These are phyloP conservation scores for Eucalyptus curtisii DNA, from an alignment of 345 rosid species.

Conservation along the genomic window DNA sequence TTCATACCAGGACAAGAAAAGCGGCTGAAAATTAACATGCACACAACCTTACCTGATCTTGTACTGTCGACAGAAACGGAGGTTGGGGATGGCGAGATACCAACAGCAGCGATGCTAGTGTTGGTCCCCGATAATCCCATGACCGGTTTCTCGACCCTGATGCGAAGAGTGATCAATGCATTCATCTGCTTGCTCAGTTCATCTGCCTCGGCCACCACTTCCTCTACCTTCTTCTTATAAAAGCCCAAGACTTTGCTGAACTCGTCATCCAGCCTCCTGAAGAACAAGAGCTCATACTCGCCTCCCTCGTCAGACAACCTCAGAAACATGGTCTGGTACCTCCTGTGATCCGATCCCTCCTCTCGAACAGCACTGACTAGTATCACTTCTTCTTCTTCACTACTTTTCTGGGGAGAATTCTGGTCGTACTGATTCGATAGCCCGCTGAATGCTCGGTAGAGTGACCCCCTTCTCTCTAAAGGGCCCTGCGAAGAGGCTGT, in stretches of 20 bases:
- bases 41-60: neutral
- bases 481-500: constrained; percentile 6
- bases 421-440: neutral
- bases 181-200: constrained; percentile 54
- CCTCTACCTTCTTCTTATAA: constrained; percentile 42
- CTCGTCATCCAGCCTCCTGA: constrained; percentile 49
- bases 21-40: neutral
- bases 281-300: constrained; percentile 31
- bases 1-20: neutral
- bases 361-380: constrained; percentile 15
- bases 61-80: neutral
- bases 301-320: constrained; percentile 29
- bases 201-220: constrained; percentile 31
- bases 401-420: constrained; percentile 2
- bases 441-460: constrained; percentile 37
- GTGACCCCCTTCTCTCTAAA: constrained; percentile 4
- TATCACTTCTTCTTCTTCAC: constrained; percentile 42
- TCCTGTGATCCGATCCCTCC: constrained; percentile 9
- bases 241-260: constrained; percentile 51
- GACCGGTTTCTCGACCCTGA: constrained; percentile 23
- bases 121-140: neutral
- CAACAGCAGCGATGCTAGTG: neutral
- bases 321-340: constrained; percentile 28
- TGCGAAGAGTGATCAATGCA: constrained; percentile 36
- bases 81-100: neutral